These are phyloP conservation scores for Arachnopeziza araneosa DNA, from an alignment of 2,329 filamentous ascomycete species.

Conservation along the genomic window DNA sequence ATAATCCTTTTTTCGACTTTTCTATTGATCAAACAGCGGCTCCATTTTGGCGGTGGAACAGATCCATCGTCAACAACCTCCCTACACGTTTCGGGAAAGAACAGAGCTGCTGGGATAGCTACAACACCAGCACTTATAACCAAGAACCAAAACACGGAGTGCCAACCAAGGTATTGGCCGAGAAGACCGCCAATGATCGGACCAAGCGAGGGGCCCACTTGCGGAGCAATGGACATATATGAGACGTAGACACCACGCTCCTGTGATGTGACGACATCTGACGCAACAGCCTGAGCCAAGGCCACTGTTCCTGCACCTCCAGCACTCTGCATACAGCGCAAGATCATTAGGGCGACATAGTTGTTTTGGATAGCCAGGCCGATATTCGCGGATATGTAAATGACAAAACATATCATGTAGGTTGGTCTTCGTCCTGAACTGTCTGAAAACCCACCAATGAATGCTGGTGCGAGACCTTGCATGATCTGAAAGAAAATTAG, in stretches of 20 bases:
- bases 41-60: conserved; percentile 47
- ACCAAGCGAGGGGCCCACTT: conserved; percentile 24
- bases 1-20: conserved; percentile 2
- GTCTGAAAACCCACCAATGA: conserved; percentile 35
- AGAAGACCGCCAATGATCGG: conserved; percentile 22
- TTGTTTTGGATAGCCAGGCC: conserved; percentile 45
- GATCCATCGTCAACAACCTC: conserved; percentile 32
- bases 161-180: conserved; percentile 21
- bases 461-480: background rate
- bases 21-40: conserved; percentile 35
- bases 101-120: conserved; percentile 13
- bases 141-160: conserved; percentile 47
- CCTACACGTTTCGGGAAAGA: conserved; percentile 20
- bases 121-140: conserved; percentile 11
- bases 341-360: conserved; percentile 45
- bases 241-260: conserved; percentile 63
- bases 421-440: conserved; percentile 47
- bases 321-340: conserved; percentile 37
- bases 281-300: conserved; percentile 53
- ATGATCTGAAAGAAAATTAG: background rate
- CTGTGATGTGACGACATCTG: conserved; percentile 55
- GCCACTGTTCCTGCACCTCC: conserved; percentile 55
- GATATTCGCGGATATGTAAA: conserved; percentile 50
- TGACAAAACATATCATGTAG: conserved; percentile 46
- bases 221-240: conserved; percentile 39